These are phyloP conservation scores for Cardamine chenopodiifolia DNA, from an alignment of 345 rosid species.

Conservation along the genomic window DNA sequence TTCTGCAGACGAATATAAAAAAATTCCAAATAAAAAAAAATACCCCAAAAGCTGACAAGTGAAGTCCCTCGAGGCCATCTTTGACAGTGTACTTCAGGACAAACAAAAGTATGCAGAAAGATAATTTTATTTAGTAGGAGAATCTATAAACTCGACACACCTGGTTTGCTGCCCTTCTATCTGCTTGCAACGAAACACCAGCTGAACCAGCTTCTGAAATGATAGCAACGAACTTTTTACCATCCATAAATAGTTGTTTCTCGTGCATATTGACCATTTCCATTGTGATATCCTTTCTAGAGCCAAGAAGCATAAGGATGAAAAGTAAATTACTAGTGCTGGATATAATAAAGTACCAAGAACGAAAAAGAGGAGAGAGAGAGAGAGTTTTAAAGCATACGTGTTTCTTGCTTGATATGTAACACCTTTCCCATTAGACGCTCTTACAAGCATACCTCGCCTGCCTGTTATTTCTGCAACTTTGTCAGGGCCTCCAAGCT, in stretches of 20 bases:
- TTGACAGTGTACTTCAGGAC: constrained; percentile 15
- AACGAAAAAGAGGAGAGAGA: constrained; percentile 1
- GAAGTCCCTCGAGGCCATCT: constrained; percentile 16
- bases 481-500: constrained; percentile 99
- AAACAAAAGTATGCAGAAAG: constrained; percentile 1
- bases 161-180: constrained; percentile 94
- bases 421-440: constrained; percentile 92
- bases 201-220: constrained; percentile 99
- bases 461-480: constrained; percentile 99
- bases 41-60: not conserved
- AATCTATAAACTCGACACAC: constrained; percentile 43
- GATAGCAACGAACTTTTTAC: constrained; percentile 88
- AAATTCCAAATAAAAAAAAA: constrained; percentile 24
- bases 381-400: constrained; percentile 53
- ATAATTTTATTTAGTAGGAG: not conserved
- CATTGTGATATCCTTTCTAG: constrained; percentile 91
- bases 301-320: constrained; percentile 35
- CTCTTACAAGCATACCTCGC: constrained; percentile 99
- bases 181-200: constrained; percentile 98
- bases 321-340: constrained; percentile 35
- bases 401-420: constrained; percentile 96
- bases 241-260: constrained; percentile 97
- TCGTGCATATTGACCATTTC: constrained; percentile 99
- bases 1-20: constrained; percentile 52
- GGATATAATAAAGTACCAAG: constrained; percentile 1